These are phyloP conservation scores for Trichophyton schoenleinii DNA, from an alignment of 2,329 filamentous ascomycete genomes.

Conservation along the genomic window DNA sequence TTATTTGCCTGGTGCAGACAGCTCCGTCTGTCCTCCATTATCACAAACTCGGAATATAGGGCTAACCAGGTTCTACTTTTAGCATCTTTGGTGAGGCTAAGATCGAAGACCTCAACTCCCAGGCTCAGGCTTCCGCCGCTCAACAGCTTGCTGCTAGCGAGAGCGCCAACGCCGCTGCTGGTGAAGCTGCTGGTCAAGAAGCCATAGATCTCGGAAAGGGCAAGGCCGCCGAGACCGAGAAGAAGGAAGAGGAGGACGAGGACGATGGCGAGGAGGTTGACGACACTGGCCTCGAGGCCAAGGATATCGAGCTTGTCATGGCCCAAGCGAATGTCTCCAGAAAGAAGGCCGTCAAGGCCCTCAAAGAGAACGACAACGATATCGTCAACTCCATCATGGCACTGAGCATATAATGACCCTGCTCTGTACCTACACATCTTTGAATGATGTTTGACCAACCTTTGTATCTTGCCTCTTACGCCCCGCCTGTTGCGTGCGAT, in stretches of 20 bases:
- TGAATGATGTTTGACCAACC: not conserved
- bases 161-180: slow-evolving; percentile 43
- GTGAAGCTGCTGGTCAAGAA: slow-evolving; percentile 50
- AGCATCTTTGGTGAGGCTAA: slow-evolving; percentile 99
- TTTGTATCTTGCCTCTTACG: not conserved
- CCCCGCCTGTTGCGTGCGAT: not conserved
- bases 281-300: slow-evolving; percentile 85
- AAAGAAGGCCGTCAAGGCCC: slow-evolving; percentile 97
- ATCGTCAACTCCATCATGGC: slow-evolving; percentile 99
- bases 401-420: slow-evolving; percentile 55
- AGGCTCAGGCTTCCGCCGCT: slow-evolving; percentile 88
- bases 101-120: slow-evolving; percentile 99
- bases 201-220: slow-evolving; percentile 44
- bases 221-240: slow-evolving; percentile 49
- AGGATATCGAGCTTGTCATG: slow-evolving; percentile 99
- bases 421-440: not conserved
- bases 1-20: not conserved
- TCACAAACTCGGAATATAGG: not conserved
- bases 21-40: not conserved
- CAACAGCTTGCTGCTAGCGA: slow-evolving; percentile 81
- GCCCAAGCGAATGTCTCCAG: slow-evolving; percentile 90
- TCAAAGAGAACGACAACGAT: slow-evolving; percentile 95
- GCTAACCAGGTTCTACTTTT: slow-evolving; percentile 5
- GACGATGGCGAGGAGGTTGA: slow-evolving; percentile 95
- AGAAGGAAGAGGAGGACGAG: slow-evolving; percentile 64